Evolutionary conservation across 78 protist species (phyloP), one percentile per base, ranked within the genome.

Genomic region (Dictyostelium purpureum): DNA sequence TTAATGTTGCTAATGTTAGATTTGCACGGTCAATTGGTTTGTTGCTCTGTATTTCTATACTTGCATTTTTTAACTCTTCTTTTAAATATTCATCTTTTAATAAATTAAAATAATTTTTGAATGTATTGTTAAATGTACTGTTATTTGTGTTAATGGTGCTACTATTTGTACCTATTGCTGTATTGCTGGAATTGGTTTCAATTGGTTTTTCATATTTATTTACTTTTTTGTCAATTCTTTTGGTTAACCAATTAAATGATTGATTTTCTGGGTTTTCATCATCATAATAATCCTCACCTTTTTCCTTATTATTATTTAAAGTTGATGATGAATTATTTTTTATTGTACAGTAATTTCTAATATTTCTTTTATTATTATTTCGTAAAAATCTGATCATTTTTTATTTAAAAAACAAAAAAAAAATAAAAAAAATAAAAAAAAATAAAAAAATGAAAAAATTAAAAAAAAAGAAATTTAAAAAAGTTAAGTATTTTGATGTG

Each of bases 171-270:
- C 35, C 56, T 56, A 10, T 45, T 40, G 51, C n/a, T 54, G 71
- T 51, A 54, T 54, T 9, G 33, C 21, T 35, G 37, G 49, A 14
- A 51, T 21, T 0, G 4, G 16, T 43, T 47, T 14, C 47, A 16
- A 33, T 31, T n/a, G 26, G 28, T 18, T 80, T 56, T 16, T 47
- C 40, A 26, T 47, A 35, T 3, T 71, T 37, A 33, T 26, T 81
- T 2, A 82, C 90, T 43, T 82, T 82, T 40, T 82, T 82, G 26
- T 52, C 47, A 3, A 43, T 40, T 56, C 70, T 82, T 1, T 59
- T 82, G 47, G 24, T 28, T 18, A 82, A 56, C 90, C 90, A 82
- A 82, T 71, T 65, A 54, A 82, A 82, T 69, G 76, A 40, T 69
- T 69, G 76, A n/a, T 45, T 69, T 11, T 69, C 76, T 40, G 76